Percentiles rank a stretch among this genome's conserved stretches.
Evolutionary conservation across 805 yeast species (phyloP).

Genomic region (Lachancea thermotolerans): DNA sequence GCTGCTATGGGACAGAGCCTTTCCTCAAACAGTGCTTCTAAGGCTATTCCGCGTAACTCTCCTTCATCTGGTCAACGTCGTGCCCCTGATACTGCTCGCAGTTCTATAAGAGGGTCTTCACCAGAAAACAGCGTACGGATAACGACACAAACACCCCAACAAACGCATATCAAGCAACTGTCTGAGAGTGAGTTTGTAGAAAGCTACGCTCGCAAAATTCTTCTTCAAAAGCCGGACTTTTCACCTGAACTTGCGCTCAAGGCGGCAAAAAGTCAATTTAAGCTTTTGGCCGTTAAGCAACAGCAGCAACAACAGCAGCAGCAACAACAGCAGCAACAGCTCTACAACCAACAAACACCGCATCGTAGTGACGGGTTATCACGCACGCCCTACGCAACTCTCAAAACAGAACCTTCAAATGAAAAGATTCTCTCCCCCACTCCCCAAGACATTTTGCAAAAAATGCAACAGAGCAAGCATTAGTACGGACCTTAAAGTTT

Average conservation of each 20-base stretch:
- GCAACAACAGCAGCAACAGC: conserved; percentile 18
- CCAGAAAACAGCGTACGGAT: conserved; percentile 5
- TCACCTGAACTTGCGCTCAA: conserved; percentile 29
- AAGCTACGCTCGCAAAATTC: conserved; percentile 25
- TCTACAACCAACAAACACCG: conserved; percentile 11
- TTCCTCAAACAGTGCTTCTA: conserved; percentile 5
- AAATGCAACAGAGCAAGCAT: conserved; percentile 27
- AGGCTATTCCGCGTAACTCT: conserved; percentile 10
- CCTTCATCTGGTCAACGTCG: conserved; percentile 15
- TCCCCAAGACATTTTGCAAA: conserved; percentile 30
- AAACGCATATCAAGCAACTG: conserved; percentile 12
- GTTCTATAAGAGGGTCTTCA: conserved; percentile 1
- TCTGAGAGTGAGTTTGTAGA: conserved; percentile 28
- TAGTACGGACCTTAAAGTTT: not conserved
- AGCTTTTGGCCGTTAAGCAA: conserved; percentile 18
- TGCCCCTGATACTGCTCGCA: conserved; percentile 11
- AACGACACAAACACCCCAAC: conserved; percentile 11
- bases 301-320: conserved; percentile 19
- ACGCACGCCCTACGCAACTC: not conserved
- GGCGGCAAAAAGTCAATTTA: conserved; percentile 30
- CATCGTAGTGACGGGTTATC: not conserved
- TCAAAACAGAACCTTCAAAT: conserved; percentile 7
- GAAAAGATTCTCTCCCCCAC: conserved; percentile 27
- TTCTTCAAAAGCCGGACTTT: conserved; percentile 28
- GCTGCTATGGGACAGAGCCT: conserved; percentile 18